Evolutionary conservation across 345 rosid species (phyloP), one percentile per base, ranked within the genome.

Genomic region (Excoecaria cochinchinensis): DNA sequence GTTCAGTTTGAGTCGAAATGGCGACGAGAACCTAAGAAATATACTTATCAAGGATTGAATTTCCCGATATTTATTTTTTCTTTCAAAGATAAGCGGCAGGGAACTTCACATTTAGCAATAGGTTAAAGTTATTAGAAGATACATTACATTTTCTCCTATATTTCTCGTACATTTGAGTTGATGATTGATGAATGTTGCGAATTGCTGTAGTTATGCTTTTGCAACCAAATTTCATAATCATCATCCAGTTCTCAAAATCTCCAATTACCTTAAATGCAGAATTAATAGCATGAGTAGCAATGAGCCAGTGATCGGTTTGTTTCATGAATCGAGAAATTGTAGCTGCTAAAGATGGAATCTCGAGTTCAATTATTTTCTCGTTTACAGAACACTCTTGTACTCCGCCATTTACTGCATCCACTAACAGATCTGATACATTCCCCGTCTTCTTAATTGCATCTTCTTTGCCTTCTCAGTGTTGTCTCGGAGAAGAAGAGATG

Each of bases 211-310:
- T 91, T 72, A 95, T 88, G 84, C 89, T 90, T 81, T 87, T 91
- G 60, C 95, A 89, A 75, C 92, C 96, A 74, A 83, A 89, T 75
- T 95, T 97, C 99, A 95, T 95, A 7, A 88, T 88, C 97, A 85
- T 95, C 93, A 92, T 85, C 97, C 95, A 90, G 80, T 95, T 91
- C 89, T 95, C 99, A 73, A 95, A 89, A 85, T 95, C 99, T 69
- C 97, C 99, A 59, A 90, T 90, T 79, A 92, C 99, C 97, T 92
- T 31, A 31, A 31, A 2, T 31, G 31, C 31, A 31, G 31, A 80
- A 79, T 95, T 95, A 39, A 95, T 72, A 65, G 93, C 90, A 74
- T 81, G 91, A 71, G 97, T 80, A 9, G 90, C 87, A 31, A 91
- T 78, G 6, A 91, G 90, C 99, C 98, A 92, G 47, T 89, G 91